Base-by-base conservation (phyloP, 805 yeast species). In the Ogataea thermomethanolica region DNA sequence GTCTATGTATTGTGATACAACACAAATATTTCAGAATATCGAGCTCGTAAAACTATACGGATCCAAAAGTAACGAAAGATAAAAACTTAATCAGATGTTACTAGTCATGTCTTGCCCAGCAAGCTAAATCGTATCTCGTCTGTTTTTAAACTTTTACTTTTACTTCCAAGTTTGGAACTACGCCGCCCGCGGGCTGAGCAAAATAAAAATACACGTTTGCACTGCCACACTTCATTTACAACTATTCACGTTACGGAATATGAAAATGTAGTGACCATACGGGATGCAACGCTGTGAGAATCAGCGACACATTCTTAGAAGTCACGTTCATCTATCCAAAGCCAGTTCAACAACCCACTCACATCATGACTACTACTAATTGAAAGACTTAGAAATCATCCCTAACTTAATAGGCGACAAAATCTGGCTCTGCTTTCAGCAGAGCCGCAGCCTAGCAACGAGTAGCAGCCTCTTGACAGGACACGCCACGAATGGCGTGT, bases 361-460 rank as follows among this genome's bases (percentile, higher is more conserved):
- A 56, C 61, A 59, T 53, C 48, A 37, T 43, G 41, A 41, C 32
- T 29, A 29, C 31, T 15, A 10, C 31, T 15, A 11, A n/a, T 15
- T 33, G 37, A 29, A 28, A 11, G 13, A 15, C 51, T 39, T 48
- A 47, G 45, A 34, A 37, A 29, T 32, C 36, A 35, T 50, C 60
- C 65, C 63, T 59, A 61, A 62, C 41, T 53, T 38, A 63, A 63
- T 61, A 58, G 64, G 66, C 65, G 61, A 56, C 49, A 8, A 28
- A 14, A 27, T 17, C 36, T 35, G 35, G 26, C 32, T 22, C n/a
- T 12, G 25, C 15, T 26, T n/a, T 10, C 33, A 32, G 8, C 32
- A 21, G 12, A 29, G 20, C 20, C 20, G 5, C 20, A 17, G 20
- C 5, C 20, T 17, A 17, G 20, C 20, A 17, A 17, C n/a, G 21